These are phyloP conservation scores for Alopecurus myosuroides DNA, from an alignment of 176 grass and related monocot genomes.

Conservation along the genomic window DNA sequence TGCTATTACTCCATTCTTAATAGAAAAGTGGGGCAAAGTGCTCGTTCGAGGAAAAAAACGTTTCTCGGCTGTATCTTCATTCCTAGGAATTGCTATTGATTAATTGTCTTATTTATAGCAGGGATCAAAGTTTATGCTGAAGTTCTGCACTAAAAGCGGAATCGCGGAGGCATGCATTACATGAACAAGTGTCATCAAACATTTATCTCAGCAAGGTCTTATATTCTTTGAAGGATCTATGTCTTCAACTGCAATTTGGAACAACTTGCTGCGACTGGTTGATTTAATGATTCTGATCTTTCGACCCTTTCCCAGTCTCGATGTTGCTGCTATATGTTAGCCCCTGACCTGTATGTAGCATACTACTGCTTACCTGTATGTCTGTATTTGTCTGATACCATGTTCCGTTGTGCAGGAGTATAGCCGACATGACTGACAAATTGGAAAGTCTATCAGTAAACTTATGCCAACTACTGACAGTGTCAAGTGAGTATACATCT, in stretches of 20 bases:
- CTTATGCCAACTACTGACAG: slow-evolving; percentile 56
- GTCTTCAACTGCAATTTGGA: neutral
- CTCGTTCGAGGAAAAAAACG: neutral
- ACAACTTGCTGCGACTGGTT: slow-evolving; percentile 7
- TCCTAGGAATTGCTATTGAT: neutral
- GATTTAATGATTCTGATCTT: slow-evolving; percentile 5
- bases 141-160: slow-evolving; percentile 66
- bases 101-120: slow-evolving; percentile 27
- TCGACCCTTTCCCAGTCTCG: neutral
- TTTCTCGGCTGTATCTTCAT: neutral
- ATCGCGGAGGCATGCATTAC: slow-evolving; percentile 43
- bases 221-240: too few species aligned
- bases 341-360: neutral
- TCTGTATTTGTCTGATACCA: slow-evolving; percentile 2
- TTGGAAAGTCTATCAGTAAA: slow-evolving; percentile 62
- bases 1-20: neutral
- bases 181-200: slow-evolving; percentile 55
- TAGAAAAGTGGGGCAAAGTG: neutral
- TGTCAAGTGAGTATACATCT: slow-evolving; percentile 31
- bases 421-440: slow-evolving; percentile 47
- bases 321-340: slow-evolving; percentile 1
- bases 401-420: slow-evolving; percentile 47
- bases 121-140: slow-evolving; percentile 62
- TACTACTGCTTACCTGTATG: neutral
- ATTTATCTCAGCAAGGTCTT: slow-evolving; percentile 52